Conservation (phyloP, 1,284 basidiomycete species). For the Ceratobasidium theobromae region DNA sequence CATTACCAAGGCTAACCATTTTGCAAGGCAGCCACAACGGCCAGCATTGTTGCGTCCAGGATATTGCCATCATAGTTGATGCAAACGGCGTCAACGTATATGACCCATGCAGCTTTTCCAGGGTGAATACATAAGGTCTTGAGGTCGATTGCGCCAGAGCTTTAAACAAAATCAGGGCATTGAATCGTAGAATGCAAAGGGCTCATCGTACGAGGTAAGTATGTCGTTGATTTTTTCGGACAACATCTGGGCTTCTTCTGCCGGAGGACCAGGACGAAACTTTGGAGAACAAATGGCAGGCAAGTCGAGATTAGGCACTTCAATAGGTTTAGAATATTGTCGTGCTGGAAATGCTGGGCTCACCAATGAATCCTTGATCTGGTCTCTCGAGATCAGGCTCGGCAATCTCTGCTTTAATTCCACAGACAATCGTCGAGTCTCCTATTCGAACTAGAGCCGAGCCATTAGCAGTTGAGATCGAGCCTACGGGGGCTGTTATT, state of each 20-base stretch:
- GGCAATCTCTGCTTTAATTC: constrained; percentile 91
- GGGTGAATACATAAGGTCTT: constrained; percentile 77
- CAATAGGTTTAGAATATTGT: neutral
- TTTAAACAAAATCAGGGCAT: constrained; percentile 7
- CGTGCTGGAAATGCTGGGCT: constrained; percentile 37
- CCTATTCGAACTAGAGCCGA: constrained; percentile 89
- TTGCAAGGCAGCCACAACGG: constrained; percentile 81
- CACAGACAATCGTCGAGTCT: constrained; percentile 88
- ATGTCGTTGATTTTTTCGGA: constrained; percentile 80
- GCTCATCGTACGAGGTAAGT: constrained; percentile 60
- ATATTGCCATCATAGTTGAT: constrained; percentile 97
- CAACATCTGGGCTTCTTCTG: constrained; percentile 86
- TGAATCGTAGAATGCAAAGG: constrained; percentile 37
- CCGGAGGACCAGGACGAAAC: constrained; percentile 93
- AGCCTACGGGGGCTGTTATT: constrained; percentile 51
- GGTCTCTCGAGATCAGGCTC: constrained; percentile 80
- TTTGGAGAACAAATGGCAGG: constrained; percentile 88
- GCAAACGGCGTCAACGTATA: constrained; percentile 92
- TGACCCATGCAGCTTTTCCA: constrained; percentile 81
- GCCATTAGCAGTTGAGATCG: constrained; percentile 87
- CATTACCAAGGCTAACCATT: constrained; percentile 66
- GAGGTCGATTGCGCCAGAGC: constrained; percentile 53
- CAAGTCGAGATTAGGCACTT: constrained; percentile 86
- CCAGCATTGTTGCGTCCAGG: constrained; percentile 86
- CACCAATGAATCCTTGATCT: constrained; percentile 79